phyloP scores from a whole-genome alignment of 768 basidiomycete species.

The Coprinellus aureogranulatus region DNA sequence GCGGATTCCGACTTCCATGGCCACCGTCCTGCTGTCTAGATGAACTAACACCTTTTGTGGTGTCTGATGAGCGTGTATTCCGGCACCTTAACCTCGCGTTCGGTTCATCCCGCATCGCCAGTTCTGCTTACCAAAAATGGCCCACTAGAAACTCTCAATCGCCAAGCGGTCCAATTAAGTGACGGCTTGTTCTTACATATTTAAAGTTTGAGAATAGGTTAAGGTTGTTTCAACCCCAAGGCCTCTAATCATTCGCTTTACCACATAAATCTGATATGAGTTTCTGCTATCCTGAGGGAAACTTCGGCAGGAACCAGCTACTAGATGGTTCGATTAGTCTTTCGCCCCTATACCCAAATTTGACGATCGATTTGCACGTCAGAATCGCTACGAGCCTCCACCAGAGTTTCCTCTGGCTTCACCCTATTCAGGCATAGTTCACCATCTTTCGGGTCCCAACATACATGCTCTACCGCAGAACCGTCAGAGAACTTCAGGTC shows the following conservation, averaged over 20 bases:
- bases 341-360: conserved; percentile 96
- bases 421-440: conserved; percentile 87
- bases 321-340: conserved; percentile 95
- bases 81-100: conserved; percentile 73
- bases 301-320: conserved; percentile 92
- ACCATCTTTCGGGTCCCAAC: conserved; percentile 80
- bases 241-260: conserved; percentile 91
- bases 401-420: conserved; percentile 96
- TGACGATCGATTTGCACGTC: conserved; percentile 95
- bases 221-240: conserved; percentile 87
- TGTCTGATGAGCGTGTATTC: conserved; percentile 83
- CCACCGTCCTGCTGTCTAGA: conserved; percentile 87
- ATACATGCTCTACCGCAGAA: conserved; percentile 44
- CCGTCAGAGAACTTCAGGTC: conserved; percentile 72
- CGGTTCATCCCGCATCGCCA: conserved; percentile 70
- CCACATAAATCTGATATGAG: conserved; percentile 61
- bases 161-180: conserved; percentile 78
- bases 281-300: conserved; percentile 67
- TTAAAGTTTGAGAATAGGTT: conserved; percentile 82
- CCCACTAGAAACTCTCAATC: conserved; percentile 80
- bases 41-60: conserved; percentile 84
- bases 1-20: conserved; percentile 84
- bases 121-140: conserved; percentile 77
- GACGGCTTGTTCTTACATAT: conserved; percentile 83
- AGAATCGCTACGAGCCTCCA: conserved; percentile 86